Conservation (phyloP, 1,139 yeast species). For the Diutina scorzettiae region DNA sequence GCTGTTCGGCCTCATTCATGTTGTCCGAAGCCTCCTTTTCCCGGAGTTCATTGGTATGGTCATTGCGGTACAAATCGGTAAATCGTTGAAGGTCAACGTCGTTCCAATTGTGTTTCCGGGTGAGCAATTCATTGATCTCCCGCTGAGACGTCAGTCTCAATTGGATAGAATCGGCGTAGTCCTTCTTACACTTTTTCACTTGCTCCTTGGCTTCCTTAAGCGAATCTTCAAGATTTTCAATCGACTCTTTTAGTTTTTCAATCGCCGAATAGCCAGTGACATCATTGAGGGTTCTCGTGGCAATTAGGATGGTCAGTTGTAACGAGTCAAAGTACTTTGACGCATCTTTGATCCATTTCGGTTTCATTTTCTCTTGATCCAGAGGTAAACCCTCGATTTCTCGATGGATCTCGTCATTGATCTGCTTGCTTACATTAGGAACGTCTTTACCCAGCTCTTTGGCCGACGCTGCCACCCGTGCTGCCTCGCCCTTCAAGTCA, state of each 20-base stretch:
- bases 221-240: constrained; percentile 38
- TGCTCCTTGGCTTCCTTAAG: constrained; percentile 36
- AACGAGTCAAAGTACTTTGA: constrained; percentile 48
- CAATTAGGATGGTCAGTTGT: constrained; percentile 45
- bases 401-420: constrained; percentile 14
- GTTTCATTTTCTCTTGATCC: constrained; percentile 16
- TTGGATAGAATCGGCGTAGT: constrained; percentile 53
- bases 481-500: constrained; percentile 1
- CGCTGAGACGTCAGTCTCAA: constrained; percentile 63
- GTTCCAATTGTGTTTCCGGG: constrained; percentile 76
- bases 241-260: constrained; percentile 54
- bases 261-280: constrained; percentile 86
- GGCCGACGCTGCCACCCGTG: background rate
- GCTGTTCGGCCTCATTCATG: constrained; percentile 46
- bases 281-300: constrained; percentile 69
- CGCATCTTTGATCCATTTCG: constrained; percentile 21
- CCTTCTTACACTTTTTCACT: constrained; percentile 38
- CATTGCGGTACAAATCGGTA: constrained; percentile 68
- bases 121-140: constrained; percentile 78
- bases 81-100: constrained; percentile 71
- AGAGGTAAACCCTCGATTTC: constrained; percentile 21
- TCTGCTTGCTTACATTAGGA: constrained; percentile 4
- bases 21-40: constrained; percentile 42
- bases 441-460: background rate
- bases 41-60: constrained; percentile 58